These are phyloP conservation scores for Naganishia antarctica DNA, from an alignment of 768 basidiomycete species.

Conservation along the genomic window DNA sequence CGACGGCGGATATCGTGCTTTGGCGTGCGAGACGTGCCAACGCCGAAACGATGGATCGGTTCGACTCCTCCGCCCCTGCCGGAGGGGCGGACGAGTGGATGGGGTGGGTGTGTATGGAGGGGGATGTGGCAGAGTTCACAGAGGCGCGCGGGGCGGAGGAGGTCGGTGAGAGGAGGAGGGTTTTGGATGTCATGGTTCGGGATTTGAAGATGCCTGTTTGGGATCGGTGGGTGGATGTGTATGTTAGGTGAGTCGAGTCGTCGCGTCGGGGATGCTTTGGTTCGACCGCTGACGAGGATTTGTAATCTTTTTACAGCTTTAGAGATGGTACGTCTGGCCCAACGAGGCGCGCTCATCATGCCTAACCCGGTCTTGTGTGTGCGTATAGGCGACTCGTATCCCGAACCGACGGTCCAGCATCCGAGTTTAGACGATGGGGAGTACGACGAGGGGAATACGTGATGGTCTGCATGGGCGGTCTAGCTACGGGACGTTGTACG, in stretches of 20 bases:
- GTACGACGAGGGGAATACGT: neutral
- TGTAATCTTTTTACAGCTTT: neutral
- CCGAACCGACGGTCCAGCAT: slow-evolving; percentile 6
- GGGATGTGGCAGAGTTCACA: slow-evolving; percentile 10
- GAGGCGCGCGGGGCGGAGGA: neutral
- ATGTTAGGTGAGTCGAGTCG: slow-evolving; percentile 26
- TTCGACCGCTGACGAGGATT: no score
- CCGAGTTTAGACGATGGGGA: slow-evolving; percentile 14
- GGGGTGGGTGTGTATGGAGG: slow-evolving; percentile 21
- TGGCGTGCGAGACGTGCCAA: slow-evolving; percentile 22
- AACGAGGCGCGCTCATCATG: neutral
- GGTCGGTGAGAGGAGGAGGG: slow-evolving; percentile 8
- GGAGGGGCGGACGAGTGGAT: neutral
- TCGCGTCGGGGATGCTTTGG: no score
- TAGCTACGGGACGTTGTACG: no score
- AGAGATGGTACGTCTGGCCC: neutral
- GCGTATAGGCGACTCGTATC: slow-evolving; percentile 9
- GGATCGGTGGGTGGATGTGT: slow-evolving; percentile 25
- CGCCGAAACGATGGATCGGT: slow-evolving; percentile 13
- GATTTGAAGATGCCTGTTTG: slow-evolving; percentile 24
- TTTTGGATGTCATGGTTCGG: slow-evolving; percentile 19
- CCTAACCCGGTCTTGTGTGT: neutral
- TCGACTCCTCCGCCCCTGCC: neutral
- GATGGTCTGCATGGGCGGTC: no score
- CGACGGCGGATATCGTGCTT: slow-evolving; percentile 21